Evolutionary conservation across 345 rosid genomes (phyloP), one percentile per base, ranked within the genome.

Genomic region (Lepidium didymum): DNA sequence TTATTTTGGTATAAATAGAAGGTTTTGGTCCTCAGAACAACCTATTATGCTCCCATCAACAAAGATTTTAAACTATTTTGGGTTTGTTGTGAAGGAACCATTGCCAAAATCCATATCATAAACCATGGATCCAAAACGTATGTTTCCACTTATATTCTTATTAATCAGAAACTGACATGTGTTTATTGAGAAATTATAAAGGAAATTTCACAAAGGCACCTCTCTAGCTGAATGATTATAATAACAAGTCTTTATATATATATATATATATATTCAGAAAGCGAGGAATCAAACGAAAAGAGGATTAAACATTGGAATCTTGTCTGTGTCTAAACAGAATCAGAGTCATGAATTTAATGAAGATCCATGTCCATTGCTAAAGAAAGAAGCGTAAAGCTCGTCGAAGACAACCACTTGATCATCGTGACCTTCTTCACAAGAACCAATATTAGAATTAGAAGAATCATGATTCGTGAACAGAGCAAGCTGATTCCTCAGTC

Each of bases 321-420:
- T 50, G 53, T 29, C 15, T 18, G 57, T 38, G 55, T 38, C 10
- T 35, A 25, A 74, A 61, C 56, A 35, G 49, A 75, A 16, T 83
- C 62, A 79, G 62, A 52, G 55, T 85, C 83, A 82, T 44, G 73
- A 74, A 49, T 35, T 60, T 67, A 80, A 68, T 21, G 92, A 77
- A 29, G 91, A 77, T 61, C 82, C 85, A 54, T 66, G 81, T 19
- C 69, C 59, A 10, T 63, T 69, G 50, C 81, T 80, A 67, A 86
- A 60, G 50, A 86, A 78, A 68, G 88, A 81, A 70, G 90, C 88
- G 56, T 84, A 87, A 12, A 87, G 85, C 69, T 92, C 96, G 46
- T 89, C 88, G n/a, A 83, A 64, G 27, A 69, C 85, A 77, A 84
- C 49, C 31, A 60, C 78, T 66, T 80, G 81, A 57, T 75, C 75